These are phyloP conservation scores for Vitis rotundifolia DNA, from an alignment of 164 flowering plant genomes.

Conservation along the genomic window DNA sequence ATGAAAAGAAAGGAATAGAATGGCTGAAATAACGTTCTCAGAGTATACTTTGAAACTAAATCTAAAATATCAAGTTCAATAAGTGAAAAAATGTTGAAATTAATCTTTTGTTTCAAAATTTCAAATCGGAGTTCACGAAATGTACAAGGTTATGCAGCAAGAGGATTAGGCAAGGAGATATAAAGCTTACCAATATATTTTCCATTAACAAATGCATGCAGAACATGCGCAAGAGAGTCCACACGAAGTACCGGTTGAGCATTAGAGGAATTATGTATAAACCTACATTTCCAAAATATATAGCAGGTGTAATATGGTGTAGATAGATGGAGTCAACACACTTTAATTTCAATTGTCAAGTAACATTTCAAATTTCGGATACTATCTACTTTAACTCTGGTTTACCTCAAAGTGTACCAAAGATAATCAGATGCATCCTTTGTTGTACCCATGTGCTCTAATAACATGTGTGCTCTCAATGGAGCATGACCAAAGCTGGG, in stretches of 20 bases:
- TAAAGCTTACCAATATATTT: conserved; percentile 32
- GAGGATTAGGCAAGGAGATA: background rate
- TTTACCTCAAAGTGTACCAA: conserved; percentile 85
- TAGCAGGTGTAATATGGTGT: background rate
- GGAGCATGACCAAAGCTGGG: conserved; percentile 37
- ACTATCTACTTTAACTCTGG: background rate
- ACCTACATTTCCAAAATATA: conserved; percentile 32
- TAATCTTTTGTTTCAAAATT: too few species aligned
- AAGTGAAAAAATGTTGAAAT: too few species aligned
- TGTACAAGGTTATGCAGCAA: too few species aligned
- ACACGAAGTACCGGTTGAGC: conserved; percentile 36
- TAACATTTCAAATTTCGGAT: background rate
- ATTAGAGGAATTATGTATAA: conserved; percentile 29
- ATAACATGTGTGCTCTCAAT: conserved; percentile 31
- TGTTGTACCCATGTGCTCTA: conserved; percentile 60
- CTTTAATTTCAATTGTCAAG: too few species aligned
- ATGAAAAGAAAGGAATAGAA: background rate
- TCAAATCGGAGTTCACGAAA: too few species aligned
- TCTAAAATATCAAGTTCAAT: too few species aligned
- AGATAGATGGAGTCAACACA: too few species aligned
- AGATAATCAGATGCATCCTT: conserved; percentile 67
- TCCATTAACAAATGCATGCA: conserved; percentile 72
- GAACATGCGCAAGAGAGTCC: conserved; percentile 55
- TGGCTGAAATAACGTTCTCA: too few species aligned
- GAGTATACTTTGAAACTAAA: too few species aligned